Base-by-base conservation (phyloP, 2,329 filamentous ascomycete genomes). In the Trichoderma arundinaceum region DNA sequence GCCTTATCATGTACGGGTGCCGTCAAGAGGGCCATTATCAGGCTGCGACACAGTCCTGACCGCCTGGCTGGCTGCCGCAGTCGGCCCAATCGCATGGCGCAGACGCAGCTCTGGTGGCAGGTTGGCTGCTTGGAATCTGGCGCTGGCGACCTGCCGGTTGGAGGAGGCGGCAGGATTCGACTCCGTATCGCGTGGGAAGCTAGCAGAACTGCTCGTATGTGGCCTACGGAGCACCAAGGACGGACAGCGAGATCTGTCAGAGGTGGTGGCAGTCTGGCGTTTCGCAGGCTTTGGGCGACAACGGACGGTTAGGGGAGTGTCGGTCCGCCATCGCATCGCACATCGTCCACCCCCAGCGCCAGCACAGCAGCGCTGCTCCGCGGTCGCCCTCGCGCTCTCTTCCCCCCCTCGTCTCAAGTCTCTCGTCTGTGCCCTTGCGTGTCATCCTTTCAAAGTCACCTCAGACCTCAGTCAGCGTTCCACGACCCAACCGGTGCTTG, bases 21-120 rank as follows among this genome's bases (percentile, higher is more conserved):
- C 22, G 41, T 44, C 38, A 52, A 22, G 38, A 61, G 58, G 48
- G 15, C 46, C 38, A 32, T 41, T 32, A 52, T 61, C 48, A 51
- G 58, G 58, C 58, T 61, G 58, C 46, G 58, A 61, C 58, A 61
- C 58, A 61, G 46, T 15, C 19, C 35, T 56, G 64, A 62, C 64
- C 64, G 64, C 58, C 51, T 57, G 59, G 57, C 41, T 28, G 53
- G 53, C 53, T n/a, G 39, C 17, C 19, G 19, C 28, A 28, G 53
- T 35, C 8, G 12, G n/a, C 38, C 60, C 59, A 62, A 62, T 62
- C 33, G 48, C 48, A 46, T 19, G 49, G 48, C 48, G 48, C 46
- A 41, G 35, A 62, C 49, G 59, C 59, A 12, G 59, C 59, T 15
- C n/a, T 35, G 41, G 64, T 56, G 51, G 58, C 58, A 62, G 49